Base-by-base conservation (phyloP, 2,329 filamentous ascomycete genomes). In the Grosmannia serpens region DNA sequence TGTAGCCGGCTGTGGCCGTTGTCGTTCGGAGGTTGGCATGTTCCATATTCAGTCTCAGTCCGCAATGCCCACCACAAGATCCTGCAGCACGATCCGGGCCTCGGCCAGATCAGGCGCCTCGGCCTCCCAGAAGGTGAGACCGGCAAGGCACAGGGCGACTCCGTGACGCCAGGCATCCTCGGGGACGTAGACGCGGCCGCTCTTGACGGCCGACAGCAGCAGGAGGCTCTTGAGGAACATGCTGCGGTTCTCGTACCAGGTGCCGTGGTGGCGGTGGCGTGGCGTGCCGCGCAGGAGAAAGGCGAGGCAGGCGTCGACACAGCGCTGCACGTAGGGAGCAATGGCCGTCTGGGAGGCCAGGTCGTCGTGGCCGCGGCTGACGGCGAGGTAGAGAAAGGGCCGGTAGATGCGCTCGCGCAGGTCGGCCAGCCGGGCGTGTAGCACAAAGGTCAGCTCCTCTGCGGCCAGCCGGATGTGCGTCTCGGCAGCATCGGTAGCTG, bases 201-300 rank as follows among this genome's bases (percentile, higher is more conserved):
- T 57, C 31, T 47, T 29, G 24, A 22, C 56, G 24, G 38, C 56
- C 3, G 56, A 49, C 11, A 58, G n/a, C 8, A 58, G 5, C 2
- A 58, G 33, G 3, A 58, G 38, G 17, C 49, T 46, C 49, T 53
- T 46, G 33, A 46, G 26, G 26, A 53, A 53, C 46, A 53, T 46
- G 27, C 49, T 33, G 33, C 56, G 49, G 33, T 53, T 52, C 35
- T 53, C 46, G 50, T n/a, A 52, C 56, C 56, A 58, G 4, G 35
- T 58, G 9, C 56, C 56, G 35, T 53, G 47, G 26, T 58, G 56
- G 33, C 56, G 56, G 50, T 58, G 56, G 56, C 56, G 56, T 5
- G 35, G 49, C 6, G 49, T 53, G 31, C 56, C 49, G 5, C 56
- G 56, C 35, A 22, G 8, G 6, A 53, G 22, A 22, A 38, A 22